Evolutionary conservation across 306 rosid species (phyloP).

Genomic region (Malus orientalis): DNA sequence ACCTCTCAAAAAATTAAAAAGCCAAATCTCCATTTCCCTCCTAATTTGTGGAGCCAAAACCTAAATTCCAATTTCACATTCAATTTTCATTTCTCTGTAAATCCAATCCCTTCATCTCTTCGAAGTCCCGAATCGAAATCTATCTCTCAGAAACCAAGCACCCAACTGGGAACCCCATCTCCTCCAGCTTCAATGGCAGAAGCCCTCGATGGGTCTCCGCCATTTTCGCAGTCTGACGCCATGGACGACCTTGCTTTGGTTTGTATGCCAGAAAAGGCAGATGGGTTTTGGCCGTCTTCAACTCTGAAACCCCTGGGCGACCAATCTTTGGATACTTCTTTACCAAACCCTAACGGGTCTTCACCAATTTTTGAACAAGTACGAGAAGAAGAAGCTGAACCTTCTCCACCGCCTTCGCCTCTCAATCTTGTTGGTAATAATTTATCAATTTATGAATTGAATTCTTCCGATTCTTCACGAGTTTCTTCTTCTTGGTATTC

Average conservation of each 20-base stretch:
- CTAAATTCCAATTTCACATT: neutral
- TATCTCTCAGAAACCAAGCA: neutral
- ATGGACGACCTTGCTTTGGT: constrained; percentile 2
- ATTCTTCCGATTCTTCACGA: neutral
- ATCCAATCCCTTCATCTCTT: neutral
- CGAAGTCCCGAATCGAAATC: constrained; percentile 4
- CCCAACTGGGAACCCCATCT: neutral
- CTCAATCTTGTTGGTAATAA: neutral
- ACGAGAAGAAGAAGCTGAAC: neutral
- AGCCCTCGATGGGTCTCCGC: constrained; percentile 6
- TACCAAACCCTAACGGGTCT: neutral
- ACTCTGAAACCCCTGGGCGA: constrained; percentile 13
- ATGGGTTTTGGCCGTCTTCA: neutral
- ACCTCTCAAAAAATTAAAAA: neutral
- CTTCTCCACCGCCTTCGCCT: constrained; percentile 1
- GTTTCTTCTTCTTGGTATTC: constrained; percentile 1
- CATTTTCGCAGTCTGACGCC: neutral
- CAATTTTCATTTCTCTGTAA: neutral
- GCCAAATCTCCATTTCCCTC: constrained; percentile 7
- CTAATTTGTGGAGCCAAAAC: neutral
- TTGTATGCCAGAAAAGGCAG: neutral
- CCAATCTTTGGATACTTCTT: neutral
- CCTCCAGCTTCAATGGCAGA: neutral
- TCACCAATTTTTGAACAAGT: neutral
- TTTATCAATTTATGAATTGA: neutral